Conservation (phyloP, 257 asterid species). For the Capsicum rhomboideum region DNA sequence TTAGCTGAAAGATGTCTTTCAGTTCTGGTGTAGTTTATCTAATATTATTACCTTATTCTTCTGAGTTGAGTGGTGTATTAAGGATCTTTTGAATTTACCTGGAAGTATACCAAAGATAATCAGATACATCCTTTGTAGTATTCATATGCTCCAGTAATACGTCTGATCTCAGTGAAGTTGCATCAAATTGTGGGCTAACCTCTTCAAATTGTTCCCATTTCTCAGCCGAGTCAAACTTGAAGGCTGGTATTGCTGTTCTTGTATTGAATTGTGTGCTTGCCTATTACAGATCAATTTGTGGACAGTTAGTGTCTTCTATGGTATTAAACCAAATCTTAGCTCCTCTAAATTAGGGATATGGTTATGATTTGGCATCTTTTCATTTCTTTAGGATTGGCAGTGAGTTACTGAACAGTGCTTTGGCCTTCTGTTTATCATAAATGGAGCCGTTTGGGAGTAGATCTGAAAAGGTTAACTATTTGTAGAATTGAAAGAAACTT, state of each 20-base stretch:
- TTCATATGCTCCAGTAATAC: conserved; percentile 67
- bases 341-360: not conserved
- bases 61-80: not conserved
- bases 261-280: conserved; percentile 32
- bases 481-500: not conserved
- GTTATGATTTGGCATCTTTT: not conserved
- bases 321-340: not conserved
- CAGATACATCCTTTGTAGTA: conserved; percentile 74
- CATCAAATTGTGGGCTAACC: conserved; percentile 33
- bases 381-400: not conserved
- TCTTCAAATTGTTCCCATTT: conserved; percentile 58
- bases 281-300: conserved; percentile 17
- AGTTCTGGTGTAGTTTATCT: not conserved
- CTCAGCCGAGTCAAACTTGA: conserved; percentile 35
- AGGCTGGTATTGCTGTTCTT: conserved; percentile 34
- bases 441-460: not conserved
- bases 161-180: conserved; percentile 32
- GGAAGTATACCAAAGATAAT: conserved; percentile 77
- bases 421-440: not conserved
- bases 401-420: not conserved
- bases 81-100: conserved; percentile 28
- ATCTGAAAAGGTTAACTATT: not conserved
- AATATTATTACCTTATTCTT: not conserved
- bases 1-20: not conserved
- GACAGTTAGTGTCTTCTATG: not conserved